These are phyloP conservation scores for Chlorella sp. DNA, from an alignment of 139 green algal species.

Conservation along the genomic window DNA sequence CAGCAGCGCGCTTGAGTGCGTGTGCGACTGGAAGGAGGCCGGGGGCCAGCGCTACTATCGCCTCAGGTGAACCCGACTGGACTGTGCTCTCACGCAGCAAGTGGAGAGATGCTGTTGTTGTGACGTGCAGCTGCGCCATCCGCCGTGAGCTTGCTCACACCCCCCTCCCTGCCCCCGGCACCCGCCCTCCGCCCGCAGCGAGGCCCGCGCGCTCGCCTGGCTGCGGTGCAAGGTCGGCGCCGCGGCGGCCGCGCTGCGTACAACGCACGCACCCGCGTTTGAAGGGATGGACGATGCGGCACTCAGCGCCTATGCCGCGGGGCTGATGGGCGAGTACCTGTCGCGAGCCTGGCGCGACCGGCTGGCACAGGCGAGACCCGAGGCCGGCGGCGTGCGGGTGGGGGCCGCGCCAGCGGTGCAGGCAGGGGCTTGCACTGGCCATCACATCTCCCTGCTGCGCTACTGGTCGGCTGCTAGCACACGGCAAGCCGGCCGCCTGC, in stretches of 20 bases:
- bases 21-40: constrained; percentile 46
- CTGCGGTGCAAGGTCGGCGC: constrained; percentile 32
- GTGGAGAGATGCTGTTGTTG: too few species aligned
- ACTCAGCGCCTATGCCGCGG: constrained; percentile 39
- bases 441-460: too few species aligned
- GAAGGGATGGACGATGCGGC: constrained; percentile 33
- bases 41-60: constrained; percentile 39
- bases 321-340: constrained; percentile 49
- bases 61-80: too few species aligned
- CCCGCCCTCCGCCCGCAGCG: neutral
- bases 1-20: too few species aligned
- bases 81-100: too few species aligned
- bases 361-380: constrained; percentile 11
- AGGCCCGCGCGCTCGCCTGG: constrained; percentile 31
- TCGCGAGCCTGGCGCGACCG: constrained; percentile 22
- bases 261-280: constrained; percentile 11
- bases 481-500: too few species aligned
- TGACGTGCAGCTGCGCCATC: too few species aligned
- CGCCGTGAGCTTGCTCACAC: too few species aligned
- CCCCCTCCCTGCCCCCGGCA: too few species aligned
- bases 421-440: too few species aligned
- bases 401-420: too few species aligned
- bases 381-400: neutral
- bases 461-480: too few species aligned
- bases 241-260: constrained; percentile 15